Base-by-base conservation (phyloP, 345 rosid genomes). In the Ailanthus altissimus region DNA sequence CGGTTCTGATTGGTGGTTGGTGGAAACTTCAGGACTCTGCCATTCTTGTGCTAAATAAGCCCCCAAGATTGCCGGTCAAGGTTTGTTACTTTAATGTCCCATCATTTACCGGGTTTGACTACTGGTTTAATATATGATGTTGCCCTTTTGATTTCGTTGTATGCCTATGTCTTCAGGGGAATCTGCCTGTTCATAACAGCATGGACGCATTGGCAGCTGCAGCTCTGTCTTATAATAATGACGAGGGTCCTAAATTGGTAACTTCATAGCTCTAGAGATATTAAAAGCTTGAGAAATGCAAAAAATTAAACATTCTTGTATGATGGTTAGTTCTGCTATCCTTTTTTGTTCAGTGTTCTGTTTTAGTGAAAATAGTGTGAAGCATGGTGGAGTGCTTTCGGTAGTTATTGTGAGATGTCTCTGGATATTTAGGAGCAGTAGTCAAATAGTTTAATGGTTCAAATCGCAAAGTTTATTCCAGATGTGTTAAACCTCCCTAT, bases 121-220 rank as follows among this genome's bases (percentile, higher is more conserved):
- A 36, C 47, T 67, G 16, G 53, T 62, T 75, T 15, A 12, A 15
- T 43, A 59, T 49, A 16, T 49, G 18, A 10, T 38, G 18, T 59
- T 32, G 8, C 74, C 45, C 9, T 68, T 67, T 42, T 71, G 20
- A 80, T 56, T 14, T 81, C 28, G 43, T 78, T 67, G 18, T 23
- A 8, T 45, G 2, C 56, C 28, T 14, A 60, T 58, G 61, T 74
- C 53, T 71, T 73, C 56, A 94, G 98, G 98, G 98, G 40, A 85
- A 85, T 85, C 76, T 94, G 77, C 92, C 97, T 3, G 84, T 93
- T 87, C 97, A 94, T 79, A 94, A 93, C 69, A 91, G 98, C 87
- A 89, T 94, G 98, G 98, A 94, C 80, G 97, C 93, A 7, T 86
- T 94, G 80, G 98, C 98, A 66, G 93, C 97, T 78, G 98, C 97